Conservation (phyloP, 73 alveolate genomes). For the Stentor coeruleus region DNA sequence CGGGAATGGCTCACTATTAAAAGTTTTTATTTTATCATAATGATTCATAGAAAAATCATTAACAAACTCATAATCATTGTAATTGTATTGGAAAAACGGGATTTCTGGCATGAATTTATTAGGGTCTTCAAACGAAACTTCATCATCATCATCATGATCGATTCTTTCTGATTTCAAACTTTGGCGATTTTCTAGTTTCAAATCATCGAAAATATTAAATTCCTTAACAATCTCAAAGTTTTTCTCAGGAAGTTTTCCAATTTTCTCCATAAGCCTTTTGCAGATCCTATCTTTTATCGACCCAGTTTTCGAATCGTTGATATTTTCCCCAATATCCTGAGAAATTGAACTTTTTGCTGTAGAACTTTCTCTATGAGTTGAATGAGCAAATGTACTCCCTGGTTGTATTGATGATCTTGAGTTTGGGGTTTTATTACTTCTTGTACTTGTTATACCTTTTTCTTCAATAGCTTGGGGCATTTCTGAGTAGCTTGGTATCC, state of each 20-base stretch:
- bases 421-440: no score
- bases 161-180: no score
- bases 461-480: background rate
- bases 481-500: background rate
- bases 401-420: background rate
- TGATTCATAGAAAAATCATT: no score
- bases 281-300: constrained; percentile 5
- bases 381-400: background rate
- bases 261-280: background rate
- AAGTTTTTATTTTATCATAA: no score
- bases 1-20: no score
- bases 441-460: background rate
- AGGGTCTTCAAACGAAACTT: background rate
- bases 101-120: background rate
- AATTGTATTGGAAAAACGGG: background rate
- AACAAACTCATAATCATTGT: no score
- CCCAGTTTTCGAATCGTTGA: background rate
- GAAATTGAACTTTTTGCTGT: no score
- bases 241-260: background rate
- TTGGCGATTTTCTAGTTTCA: no score
- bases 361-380: no score
- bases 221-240: background rate
- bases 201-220: background rate
- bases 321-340: no score
- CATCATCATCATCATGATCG: background rate